phyloP scores from a whole-genome alignment of 306 rosid species.

The Lithocarpus polystachyus region DNA sequence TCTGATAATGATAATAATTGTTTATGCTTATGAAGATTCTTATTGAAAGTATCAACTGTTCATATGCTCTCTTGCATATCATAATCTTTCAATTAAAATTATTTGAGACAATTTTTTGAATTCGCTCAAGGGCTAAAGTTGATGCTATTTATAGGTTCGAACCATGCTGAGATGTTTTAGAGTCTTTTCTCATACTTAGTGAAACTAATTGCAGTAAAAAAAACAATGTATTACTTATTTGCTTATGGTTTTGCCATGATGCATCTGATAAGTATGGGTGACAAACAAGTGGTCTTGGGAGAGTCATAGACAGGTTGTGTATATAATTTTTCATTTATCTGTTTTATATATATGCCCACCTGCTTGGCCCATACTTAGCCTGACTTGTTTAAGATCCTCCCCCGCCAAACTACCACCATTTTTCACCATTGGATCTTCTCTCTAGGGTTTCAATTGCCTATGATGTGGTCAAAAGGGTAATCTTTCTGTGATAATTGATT shows the following conservation, averaged over 20 bases:
- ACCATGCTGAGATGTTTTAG: not conserved
- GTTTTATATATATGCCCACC: too few relatives aligned
- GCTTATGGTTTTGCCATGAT: not conserved
- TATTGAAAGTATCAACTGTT: not conserved
- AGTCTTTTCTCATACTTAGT: not conserved
- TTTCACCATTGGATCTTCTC: too few relatives aligned
- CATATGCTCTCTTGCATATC: not conserved
- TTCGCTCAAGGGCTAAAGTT: not conserved
- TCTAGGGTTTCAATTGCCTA: too few relatives aligned
- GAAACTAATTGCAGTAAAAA: not conserved
- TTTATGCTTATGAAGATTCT: not conserved
- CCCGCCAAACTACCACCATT: too few relatives aligned
- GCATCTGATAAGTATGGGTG: not conserved
- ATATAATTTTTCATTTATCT: too few relatives aligned
- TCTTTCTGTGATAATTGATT: too few relatives aligned
- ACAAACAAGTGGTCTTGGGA: too few relatives aligned
- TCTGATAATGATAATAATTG: not conserved
- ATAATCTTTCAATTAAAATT: not conserved
- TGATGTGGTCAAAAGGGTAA: too few relatives aligned
- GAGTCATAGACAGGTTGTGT: too few relatives aligned
- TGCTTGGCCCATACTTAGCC: too few relatives aligned
- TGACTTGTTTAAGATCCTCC: too few relatives aligned
- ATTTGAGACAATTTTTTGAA: not conserved
- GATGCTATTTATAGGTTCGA: not conserved
- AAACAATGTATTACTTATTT: not conserved